Base-by-base conservation (phyloP, 345 rosid species). In the Rhizophora apiculata region DNA sequence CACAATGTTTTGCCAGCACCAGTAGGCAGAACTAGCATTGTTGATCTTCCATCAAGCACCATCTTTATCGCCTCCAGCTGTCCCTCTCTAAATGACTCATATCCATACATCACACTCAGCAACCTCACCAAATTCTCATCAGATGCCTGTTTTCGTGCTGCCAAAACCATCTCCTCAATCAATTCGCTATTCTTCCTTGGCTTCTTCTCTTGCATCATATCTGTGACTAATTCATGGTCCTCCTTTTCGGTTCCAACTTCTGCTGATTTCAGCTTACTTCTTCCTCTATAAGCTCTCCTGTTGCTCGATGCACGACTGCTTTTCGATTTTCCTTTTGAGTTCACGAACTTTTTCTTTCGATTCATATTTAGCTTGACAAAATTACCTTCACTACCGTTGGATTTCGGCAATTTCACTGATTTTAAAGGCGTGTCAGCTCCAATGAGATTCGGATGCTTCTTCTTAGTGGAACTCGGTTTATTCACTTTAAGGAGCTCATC, bases 1-100 rank as follows among this genome's bases (percentile, higher is more conserved):
- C 96, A 95, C 64, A 95, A 69, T 0, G 99, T 88, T 79, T 95
- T 95, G 19, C 96, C 99, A 5, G 96, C 89, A 64, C 99, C 99
- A 0, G 97, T 92, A 15, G 97, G 96, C 84, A 95, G 79, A 49
- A 95, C 92, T 51, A 95, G 80, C 97, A 95, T 87, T 2, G 89
- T 75, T 0, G 97, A 89, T 73, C 79, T 82, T 68, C 90, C 89
- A 62, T 73, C 75, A 60, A 95, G 89, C 66, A 88, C 84, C 81
- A 78, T 78, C 76, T 68, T 83, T 36, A 86, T 81, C 0, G 88
- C 91, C 39, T 88, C 88, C 74, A 86, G 31, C 79, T 88, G 94
- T 43, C 91, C 88, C 15, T 85, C 85, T 9, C 88, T 79, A 69
- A 86, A 88, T 0, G 86, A 77, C 74, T 81, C 86, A 36, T 83